A percentile compares a stretch with the other conserved stretches of the same genome.
phyloP scores from a whole-genome alignment of 179 eudicot genomes.

The Silene coronaria region DNA sequence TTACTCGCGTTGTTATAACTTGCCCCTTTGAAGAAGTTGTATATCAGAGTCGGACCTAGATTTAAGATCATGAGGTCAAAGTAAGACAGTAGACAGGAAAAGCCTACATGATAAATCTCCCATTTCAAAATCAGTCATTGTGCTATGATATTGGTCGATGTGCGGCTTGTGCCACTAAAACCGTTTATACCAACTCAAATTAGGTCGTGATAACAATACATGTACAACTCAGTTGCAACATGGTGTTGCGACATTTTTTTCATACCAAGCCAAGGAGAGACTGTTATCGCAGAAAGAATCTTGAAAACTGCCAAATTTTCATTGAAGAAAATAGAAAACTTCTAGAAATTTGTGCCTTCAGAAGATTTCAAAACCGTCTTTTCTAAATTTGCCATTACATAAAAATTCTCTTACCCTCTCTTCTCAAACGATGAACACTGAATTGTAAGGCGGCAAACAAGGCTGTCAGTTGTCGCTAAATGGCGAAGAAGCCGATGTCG shows the following conservation, averaged over 20 bases:
- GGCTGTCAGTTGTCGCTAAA: background rate
- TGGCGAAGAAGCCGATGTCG: background rate
- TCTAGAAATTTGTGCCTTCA: background rate
- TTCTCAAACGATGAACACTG: background rate
- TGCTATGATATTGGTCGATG: background rate
- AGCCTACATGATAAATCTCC: background rate
- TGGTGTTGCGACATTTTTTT: background rate
- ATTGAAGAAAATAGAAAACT: background rate
- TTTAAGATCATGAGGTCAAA: no score
- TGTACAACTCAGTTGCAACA: background rate
- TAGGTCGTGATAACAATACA: background rate
- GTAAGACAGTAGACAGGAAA: no score
- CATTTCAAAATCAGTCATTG: background rate
- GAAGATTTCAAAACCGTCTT: background rate
- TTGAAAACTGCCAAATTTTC: background rate
- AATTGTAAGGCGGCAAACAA: background rate
- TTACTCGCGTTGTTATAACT: no score
- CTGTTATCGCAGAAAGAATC: background rate
- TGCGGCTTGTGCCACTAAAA: no score
- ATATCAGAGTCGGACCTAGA: no score
- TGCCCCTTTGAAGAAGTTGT: no score
- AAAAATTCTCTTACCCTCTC: conserved; percentile 15
- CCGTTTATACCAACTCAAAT: background rate
- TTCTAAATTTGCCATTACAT: background rate
- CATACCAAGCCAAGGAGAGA: no score